These are phyloP conservation scores for Millerozyma miso DNA, from an alignment of 805 yeast species.

Conservation along the genomic window DNA sequence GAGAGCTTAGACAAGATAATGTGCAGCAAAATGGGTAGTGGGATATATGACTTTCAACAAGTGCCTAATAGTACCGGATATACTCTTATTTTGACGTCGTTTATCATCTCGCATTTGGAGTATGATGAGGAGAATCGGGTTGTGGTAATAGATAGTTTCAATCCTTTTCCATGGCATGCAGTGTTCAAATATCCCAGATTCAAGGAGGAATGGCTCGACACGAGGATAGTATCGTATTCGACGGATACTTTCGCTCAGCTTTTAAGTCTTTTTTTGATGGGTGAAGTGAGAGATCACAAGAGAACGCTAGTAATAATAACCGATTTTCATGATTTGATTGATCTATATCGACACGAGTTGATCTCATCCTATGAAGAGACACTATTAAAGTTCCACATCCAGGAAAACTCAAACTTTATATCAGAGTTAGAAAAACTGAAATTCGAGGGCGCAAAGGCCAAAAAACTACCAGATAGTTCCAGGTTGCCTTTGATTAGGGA, in stretches of 20 bases:
- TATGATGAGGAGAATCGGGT: constrained; percentile 13
- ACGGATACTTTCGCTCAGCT: constrained; percentile 26
- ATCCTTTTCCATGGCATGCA: constrained; percentile 25
- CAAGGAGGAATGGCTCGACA: constrained; percentile 16
- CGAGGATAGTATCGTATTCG: constrained; percentile 10
- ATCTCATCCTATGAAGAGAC: constrained; percentile 30
- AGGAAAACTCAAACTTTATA: constrained; percentile 17
- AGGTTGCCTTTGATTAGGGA: constrained; percentile 22
- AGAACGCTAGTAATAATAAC: constrained; percentile 22
- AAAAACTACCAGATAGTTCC: constrained; percentile 14
- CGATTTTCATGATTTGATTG: constrained; percentile 33
- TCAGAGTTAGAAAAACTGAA: constrained; percentile 15
- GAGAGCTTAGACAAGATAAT: constrained; percentile 25
- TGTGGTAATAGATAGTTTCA: constrained; percentile 27
- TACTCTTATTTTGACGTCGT: constrained; percentile 16
- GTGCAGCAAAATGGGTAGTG: constrained; percentile 10
- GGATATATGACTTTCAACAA: constrained; percentile 34
- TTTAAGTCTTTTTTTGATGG: constrained; percentile 15
- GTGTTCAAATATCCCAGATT: constrained; percentile 18
- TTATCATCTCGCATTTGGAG: constrained; percentile 26
- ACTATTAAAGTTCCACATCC: constrained; percentile 28
- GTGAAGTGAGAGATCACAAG: constrained; percentile 5
- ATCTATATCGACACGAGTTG: constrained; percentile 30
- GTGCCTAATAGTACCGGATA: constrained; percentile 27
- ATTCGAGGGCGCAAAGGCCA: constrained; percentile 9